Percentiles rank a stretch among this genome's conserved stretches.
Evolutionary conservation across 768 basidiomycete species (phyloP).

Genomic region (Holtermanniella nyarrowii): DNA sequence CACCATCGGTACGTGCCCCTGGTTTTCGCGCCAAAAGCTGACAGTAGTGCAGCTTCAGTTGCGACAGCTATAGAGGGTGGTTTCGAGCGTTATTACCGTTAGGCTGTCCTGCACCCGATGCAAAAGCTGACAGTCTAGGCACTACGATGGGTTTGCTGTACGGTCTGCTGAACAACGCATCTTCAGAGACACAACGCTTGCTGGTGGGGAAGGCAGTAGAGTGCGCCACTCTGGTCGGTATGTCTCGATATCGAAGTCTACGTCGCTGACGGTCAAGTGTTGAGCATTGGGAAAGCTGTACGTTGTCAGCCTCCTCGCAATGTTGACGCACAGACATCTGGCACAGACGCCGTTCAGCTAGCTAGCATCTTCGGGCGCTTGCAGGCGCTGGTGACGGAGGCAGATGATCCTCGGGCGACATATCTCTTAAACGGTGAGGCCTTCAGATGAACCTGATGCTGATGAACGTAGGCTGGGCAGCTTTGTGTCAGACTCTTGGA

Average conservation of each 20-base stretch:
- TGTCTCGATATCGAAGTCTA: slow-evolving; percentile 19
- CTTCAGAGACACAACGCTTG: slow-evolving; percentile 56
- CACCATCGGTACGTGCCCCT: slow-evolving; percentile 46
- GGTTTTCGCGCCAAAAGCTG: neutral
- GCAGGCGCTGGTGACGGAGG: slow-evolving; percentile 63
- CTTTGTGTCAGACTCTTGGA: slow-evolving; percentile 74
- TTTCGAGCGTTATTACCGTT: slow-evolving; percentile 45
- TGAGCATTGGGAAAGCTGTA: slow-evolving; percentile 63
- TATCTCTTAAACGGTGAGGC: slow-evolving; percentile 52
- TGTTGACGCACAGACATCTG: slow-evolving; percentile 49
- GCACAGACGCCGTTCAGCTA: slow-evolving; percentile 60
- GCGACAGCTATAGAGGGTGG: slow-evolving; percentile 71
- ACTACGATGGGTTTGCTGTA: slow-evolving; percentile 68
- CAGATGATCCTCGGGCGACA: slow-evolving; percentile 56
- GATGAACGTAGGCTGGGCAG: slow-evolving; percentile 63
- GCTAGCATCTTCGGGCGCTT: slow-evolving; percentile 64
- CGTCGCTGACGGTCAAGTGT: slow-evolving; percentile 48
- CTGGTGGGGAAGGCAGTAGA: slow-evolving; percentile 75
- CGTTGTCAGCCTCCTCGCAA: neutral
- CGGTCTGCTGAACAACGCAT: slow-evolving; percentile 63
- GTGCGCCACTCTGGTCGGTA: slow-evolving; percentile 76
- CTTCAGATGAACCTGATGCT: neutral
- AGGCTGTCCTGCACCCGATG: neutral
- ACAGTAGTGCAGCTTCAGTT: slow-evolving; percentile 54
- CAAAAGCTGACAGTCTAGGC: slow-evolving; percentile 2